These are phyloP conservation scores for Artemisia annua DNA, from an alignment of 129 eudicot species.

Conservation along the genomic window DNA sequence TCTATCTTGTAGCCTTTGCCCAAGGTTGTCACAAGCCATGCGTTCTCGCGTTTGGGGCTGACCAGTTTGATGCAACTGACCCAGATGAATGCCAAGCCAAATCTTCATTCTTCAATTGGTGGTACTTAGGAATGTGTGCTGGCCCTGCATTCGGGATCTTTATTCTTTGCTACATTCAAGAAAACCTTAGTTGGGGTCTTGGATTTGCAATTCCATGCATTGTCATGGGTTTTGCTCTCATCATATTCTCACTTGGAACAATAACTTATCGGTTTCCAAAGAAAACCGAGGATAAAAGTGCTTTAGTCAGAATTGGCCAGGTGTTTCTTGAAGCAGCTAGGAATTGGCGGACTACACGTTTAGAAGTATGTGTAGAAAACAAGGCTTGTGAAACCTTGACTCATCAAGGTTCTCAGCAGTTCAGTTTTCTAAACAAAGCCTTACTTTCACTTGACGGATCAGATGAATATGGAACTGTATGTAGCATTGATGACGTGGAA, in stretches of 20 bases:
- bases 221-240: constrained; percentile 41
- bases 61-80: constrained; percentile 60
- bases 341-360: constrained; percentile 34
- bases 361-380: constrained; percentile 24
- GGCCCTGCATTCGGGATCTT: constrained; percentile 40
- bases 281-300: constrained; percentile 39
- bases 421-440: constrained; percentile 46
- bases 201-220: constrained; percentile 67
- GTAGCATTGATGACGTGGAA: constrained; percentile 32
- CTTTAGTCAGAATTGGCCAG: constrained; percentile 36
- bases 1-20: constrained; percentile 55
- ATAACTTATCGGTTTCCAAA: constrained; percentile 43
- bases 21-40: constrained; percentile 66
- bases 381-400: constrained; percentile 36
- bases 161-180: constrained; percentile 55
- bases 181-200: constrained; percentile 58
- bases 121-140: constrained; percentile 43
- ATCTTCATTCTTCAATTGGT: constrained; percentile 76
- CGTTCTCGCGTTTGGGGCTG: constrained; percentile 63
- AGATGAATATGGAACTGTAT: constrained; percentile 4
- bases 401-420: constrained; percentile 37
- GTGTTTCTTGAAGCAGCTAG: constrained; percentile 47
- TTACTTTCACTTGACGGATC: constrained; percentile 26
- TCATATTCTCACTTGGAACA: constrained; percentile 49
- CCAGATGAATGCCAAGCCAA: constrained; percentile 47